Evolutionary conservation across 352 stramenopile species (phyloP), one percentile per base, ranked within the genome.

Genomic region (Globisporangium okanoganense): DNA sequence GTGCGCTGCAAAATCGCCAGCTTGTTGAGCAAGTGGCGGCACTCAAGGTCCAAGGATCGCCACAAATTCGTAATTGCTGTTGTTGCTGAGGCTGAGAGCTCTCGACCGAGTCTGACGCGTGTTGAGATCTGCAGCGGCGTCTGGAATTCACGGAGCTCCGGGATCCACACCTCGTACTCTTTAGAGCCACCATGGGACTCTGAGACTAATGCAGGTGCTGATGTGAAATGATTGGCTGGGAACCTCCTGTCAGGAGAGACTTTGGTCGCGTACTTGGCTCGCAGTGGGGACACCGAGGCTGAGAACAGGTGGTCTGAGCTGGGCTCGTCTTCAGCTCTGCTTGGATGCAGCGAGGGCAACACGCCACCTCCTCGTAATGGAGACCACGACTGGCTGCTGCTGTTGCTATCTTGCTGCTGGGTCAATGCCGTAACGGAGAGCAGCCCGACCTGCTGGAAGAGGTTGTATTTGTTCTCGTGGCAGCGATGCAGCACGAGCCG

Each of bases 371-470:
- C 13, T 40, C 14, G 14, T 18, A 22, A 25, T 38, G 35, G n/a
- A 35, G n/a, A 27, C 33, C 45, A 56, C 24, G 56, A 55, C 31
- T 24, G 18, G 6, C 36, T 63, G 45, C 7, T 64, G 38, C n/a
- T 14, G 20, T 4, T 53, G 54, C 5, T 29, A 48, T 16, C 14
- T 9, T 48, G 33, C 3, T 36, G n/a, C 13, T 24, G 24, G 14
- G n/a, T 3, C 20, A 73, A 50, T 8, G 58, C 70, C 12, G 65
- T 29, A 5, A 82, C 66, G 0, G 65, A 73, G 6, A 69, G 61
- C 25, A 85, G 41, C 1, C 70, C 70, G 29, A 88, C 75, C 62
- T 88, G 79, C 53, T 80, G 73, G 51, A 82, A 88, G 2, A 83
- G 29, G 29, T 88, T 88, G 12, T 56, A 41, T 18, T 29, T 51